Evolutionary conservation across 176 grass and related monocot genomes (phyloP), one percentile per base, ranked within the genome.

Genomic region (Miscanthus lutarioriparius): DNA sequence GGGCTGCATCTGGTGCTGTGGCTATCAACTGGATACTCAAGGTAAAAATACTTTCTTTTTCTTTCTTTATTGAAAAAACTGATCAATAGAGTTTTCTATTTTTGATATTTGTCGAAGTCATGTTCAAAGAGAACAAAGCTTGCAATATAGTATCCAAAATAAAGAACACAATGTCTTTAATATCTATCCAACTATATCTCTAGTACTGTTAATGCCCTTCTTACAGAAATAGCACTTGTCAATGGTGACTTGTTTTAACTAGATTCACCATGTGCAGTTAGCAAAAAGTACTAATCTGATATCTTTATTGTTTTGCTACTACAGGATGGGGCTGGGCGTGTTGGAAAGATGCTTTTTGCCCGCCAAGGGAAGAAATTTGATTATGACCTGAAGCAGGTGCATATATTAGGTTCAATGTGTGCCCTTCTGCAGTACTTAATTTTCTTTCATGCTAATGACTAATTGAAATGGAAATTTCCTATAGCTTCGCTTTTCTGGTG

Each of bases 21-120:
- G 96, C 96, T 77, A 98, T 98, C 88, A 98, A 98, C 74, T 98
- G 96, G 96, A 98, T 98, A 83, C 96, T 98, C 56, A 98, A 98
- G 91, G 96, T 95, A 91, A 76, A 28, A 61, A 61, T 61, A 61
- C n/a, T 25, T 33, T 38, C 36, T 66, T 6, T 7, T 23, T 27
- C 26, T 36, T 74, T 17, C 9, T 61, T 61, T 4, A 25, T 59
- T 59, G 59, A 19, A 22, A 22, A 30, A 65, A 49, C 10, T 64
- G 36, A 22, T 61, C 15, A 1, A 61, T 25, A 68, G 63, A 77
- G 1, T 41, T 36, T 49, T 51, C 25, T 35, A 67, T 53, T 2
- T 69, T 5, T 15, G 1, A 30, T 74, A 49, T 74, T 11, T 71
- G 39, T 41, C 9, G 23, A 22, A 82, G 10, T 43, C 33, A 39